phyloP scores from a whole-genome alignment of 176 grass and related monocot species.

The Juncus inflexus region DNA sequence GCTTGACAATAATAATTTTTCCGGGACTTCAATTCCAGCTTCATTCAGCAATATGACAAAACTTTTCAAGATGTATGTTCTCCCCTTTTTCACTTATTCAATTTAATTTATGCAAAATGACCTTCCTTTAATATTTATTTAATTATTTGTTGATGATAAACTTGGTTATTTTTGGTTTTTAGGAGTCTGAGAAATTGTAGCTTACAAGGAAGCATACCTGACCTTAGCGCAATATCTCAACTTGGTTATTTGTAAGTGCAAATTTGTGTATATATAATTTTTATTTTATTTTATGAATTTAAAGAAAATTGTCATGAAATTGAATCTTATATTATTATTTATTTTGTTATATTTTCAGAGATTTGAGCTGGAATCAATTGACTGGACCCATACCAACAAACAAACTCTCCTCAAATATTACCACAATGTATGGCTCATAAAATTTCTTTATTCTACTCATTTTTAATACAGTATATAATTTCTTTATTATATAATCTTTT shows the following conservation, averaged over 20 bases:
- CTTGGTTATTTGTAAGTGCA: constrained; percentile 81
- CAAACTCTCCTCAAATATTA: constrained; percentile 69
- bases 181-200: constrained; percentile 96
- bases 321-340: constrained; percentile 19
- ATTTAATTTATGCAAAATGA: constrained; percentile 10
- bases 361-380: constrained; percentile 88
- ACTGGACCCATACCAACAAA: constrained; percentile 72
- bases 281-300: not conserved
- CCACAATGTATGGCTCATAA: constrained; percentile 67
- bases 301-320: not conserved
- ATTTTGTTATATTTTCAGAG: constrained; percentile 55
- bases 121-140: constrained; percentile 1
- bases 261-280: constrained; percentile 16
- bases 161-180: constrained; percentile 34
- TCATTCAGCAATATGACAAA: constrained; percentile 60
- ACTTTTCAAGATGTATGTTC: constrained; percentile 75
- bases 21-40: constrained; percentile 68
- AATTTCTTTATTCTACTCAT: not conserved
- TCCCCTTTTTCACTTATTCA: constrained; percentile 24
- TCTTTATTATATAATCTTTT: constrained; percentile 1
- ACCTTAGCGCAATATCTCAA: constrained; percentile 62
- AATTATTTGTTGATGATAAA: constrained; percentile 10
- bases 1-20: constrained; percentile 92
- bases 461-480: constrained; percentile 14
- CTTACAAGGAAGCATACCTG: constrained; percentile 79